A percentile compares a stretch with the other conserved stretches of the same genome.
Conservation (phyloP, 1,139 yeast genomes). For the Pichia kudriavzevii region DNA sequence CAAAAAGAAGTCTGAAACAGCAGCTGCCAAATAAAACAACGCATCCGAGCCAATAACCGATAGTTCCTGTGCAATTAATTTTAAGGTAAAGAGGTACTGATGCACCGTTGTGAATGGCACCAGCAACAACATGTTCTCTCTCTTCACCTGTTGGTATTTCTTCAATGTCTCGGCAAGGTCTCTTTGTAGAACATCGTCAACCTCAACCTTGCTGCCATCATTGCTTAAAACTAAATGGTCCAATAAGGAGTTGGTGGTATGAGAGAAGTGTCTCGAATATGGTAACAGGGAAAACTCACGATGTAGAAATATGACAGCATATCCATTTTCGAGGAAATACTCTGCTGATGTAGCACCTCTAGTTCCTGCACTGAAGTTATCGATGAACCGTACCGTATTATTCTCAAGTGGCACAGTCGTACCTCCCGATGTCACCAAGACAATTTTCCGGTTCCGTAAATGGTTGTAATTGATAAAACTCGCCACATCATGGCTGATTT, state of each 20-base stretch:
- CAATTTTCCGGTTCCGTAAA: constrained; percentile 44
- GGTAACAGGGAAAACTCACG: constrained; percentile 90
- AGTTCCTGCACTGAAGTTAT: constrained; percentile 95
- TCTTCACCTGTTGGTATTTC: constrained; percentile 55
- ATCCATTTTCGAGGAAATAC: constrained; percentile 74
- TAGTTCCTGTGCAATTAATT: constrained; percentile 55
- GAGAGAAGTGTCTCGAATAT: constrained; percentile 80
- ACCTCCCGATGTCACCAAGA: constrained; percentile 92
- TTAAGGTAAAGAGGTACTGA: constrained; percentile 82
- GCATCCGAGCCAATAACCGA: constrained; percentile 48
- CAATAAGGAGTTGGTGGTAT: constrained; percentile 75
- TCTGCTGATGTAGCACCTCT: constrained; percentile 97
- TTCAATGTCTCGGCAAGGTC: constrained; percentile 59
- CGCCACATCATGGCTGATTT: constrained; percentile 47
- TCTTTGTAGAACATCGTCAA: constrained; percentile 52
- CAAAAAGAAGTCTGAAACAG: constrained; percentile 91
- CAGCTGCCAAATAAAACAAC: constrained; percentile 88
- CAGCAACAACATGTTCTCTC: constrained; percentile 51
- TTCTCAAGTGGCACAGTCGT: constrained; percentile 96
- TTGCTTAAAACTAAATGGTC: constrained; percentile 61
- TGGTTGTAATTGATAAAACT: constrained; percentile 50
- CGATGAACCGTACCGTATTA: constrained; percentile 93
- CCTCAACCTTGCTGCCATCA: constrained; percentile 43
- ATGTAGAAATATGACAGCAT: constrained; percentile 87
- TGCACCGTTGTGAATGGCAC: constrained; percentile 93